A percentile compares a stretch with the other conserved stretches of the same genome.
These are phyloP conservation scores for Diaporthe batatas DNA, from an alignment of 2,329 filamentous ascomycete genomes.

Conservation along the genomic window DNA sequence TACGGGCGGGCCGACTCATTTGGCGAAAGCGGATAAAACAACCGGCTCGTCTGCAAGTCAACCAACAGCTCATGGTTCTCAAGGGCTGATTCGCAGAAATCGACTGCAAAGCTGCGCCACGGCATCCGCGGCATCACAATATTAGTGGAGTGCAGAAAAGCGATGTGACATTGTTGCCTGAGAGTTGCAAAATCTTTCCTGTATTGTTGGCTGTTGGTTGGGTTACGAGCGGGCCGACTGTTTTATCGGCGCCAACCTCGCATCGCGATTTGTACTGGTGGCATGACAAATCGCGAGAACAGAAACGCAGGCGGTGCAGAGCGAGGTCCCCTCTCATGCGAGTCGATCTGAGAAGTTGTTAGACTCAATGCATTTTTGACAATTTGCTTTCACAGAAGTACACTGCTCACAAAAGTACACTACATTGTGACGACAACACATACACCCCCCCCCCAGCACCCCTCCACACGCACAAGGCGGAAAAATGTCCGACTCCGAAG, in stretches of 20 bases:
- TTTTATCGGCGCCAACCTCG: conserved; percentile 12
- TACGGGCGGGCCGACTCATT: not conserved
- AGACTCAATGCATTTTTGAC: too few relatives aligned
- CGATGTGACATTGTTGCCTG: conserved; percentile 11
- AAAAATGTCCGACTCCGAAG: not conserved
- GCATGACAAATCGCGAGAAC: not conserved
- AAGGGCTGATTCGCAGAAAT: not conserved
- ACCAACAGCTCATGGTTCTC: not conserved
- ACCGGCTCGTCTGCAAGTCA: not conserved
- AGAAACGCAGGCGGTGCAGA: too few relatives aligned
- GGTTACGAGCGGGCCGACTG: not conserved
- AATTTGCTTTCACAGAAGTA: too few relatives aligned
- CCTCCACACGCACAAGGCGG: too few relatives aligned
- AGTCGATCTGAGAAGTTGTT: too few relatives aligned
- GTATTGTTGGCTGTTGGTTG: not conserved
- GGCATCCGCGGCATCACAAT: not conserved
- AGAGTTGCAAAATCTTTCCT: not conserved
- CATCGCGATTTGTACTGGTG: not conserved
- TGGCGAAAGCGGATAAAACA: too few relatives aligned
- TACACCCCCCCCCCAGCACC: too few relatives aligned
- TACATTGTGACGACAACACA: too few relatives aligned
- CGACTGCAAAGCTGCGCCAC: not conserved
- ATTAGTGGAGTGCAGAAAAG: not conserved
- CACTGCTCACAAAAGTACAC: too few relatives aligned
- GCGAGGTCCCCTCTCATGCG: too few relatives aligned